Evolutionary conservation across 1,284 basidiomycete genomes (phyloP), one percentile per base, ranked within the genome.

Genomic region (Pseudozyma hubeiensis): DNA sequence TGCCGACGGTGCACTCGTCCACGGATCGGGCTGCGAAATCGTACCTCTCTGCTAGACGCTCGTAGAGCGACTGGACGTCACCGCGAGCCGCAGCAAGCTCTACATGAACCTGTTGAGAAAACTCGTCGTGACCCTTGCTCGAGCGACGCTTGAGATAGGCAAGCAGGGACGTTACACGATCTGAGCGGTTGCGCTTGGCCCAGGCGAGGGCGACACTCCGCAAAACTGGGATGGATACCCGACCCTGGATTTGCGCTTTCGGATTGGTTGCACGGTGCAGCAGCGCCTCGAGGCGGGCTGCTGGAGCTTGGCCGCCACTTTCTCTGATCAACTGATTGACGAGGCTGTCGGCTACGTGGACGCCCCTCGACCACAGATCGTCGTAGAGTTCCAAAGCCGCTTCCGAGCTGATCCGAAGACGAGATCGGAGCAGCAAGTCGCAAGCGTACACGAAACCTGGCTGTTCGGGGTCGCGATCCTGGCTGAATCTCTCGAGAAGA

Each of bases 21-120:
- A 5, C n/a, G 3, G 24, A 30, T n/a, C 29, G 45, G 16, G 64
- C 67, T 37, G 53, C 50, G 17, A 76, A 51, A 37, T 76, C 77
- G 54, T 53, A 50, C 4, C 9, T 5, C 31, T 64, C 45, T 6
- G 43, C 49, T 2, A 77, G 44, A 49, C 45, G 43, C 4, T 52
- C 61, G 17, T 59, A 29, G 8, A 66, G 46, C 8, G 37, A 29
- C 34, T 63, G 49, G 1, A 76, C n/a, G 19, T 78, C 69, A 31
- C 77, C 76, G 7, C 57, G 60, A 11, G 53, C 58, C 3, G 66
- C 70, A 5, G 51, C 55, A 7, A 73, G 48, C 19, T 67, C 47
- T 40, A 49, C 45, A 5, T 40, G 16, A 24, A 53, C 47, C 5
- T 7, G 8, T 8, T 35, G 47, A 19, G 47, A 14, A 43, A 72